Evolutionary conservation across 371 early-diverging fungal genomes (phyloP), one percentile per base, ranked within the genome.

Genomic region (Batkoa obscura): DNA sequence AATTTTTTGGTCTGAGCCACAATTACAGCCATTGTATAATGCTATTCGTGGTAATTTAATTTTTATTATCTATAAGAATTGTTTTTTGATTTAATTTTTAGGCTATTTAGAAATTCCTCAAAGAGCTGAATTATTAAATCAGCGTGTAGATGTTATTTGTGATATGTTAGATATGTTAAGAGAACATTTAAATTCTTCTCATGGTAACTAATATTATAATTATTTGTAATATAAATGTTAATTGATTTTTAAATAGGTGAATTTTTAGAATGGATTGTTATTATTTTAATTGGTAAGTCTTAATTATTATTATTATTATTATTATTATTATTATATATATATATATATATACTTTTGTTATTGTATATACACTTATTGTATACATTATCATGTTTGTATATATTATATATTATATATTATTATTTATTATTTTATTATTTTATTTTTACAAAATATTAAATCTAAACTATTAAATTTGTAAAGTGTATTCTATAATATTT

Each of bases 111-210:
- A 84, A 60, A 72, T 80, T 52, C 71, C 74, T 38, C 79, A 78
- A 63, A 67, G 73, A 12, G 77, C 76, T 50, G 80, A 80, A 32
- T 59, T 74, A 32, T 59, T 80, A 55, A 77, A 80, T 62, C 81
- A 78, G 51, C 64, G 80, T 36, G 78, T 76, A 5, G 56, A 60
- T 8, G 78, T 76, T 4, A 71, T 71, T 54, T 62, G 69, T 58
- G 89, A 90, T 63, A 62, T 90, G 52, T 66, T 90, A 59, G 88
- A 87, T 41, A 88, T 90, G 86, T 66, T 90, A 36, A 83, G 82
- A 54, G 86, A 86, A 38, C 88, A 90, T 58, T 58, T 79, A 60
- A 81, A 75, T 41, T 78, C 79, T 34, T 75, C 78, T 8, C 81
- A 81, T 61, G 74, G 73, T 73, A 88, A 63, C 83, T 85, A 84